phyloP scores from a whole-genome alignment of 306 rosid genomes.

The Sicyos baderoa region DNA sequence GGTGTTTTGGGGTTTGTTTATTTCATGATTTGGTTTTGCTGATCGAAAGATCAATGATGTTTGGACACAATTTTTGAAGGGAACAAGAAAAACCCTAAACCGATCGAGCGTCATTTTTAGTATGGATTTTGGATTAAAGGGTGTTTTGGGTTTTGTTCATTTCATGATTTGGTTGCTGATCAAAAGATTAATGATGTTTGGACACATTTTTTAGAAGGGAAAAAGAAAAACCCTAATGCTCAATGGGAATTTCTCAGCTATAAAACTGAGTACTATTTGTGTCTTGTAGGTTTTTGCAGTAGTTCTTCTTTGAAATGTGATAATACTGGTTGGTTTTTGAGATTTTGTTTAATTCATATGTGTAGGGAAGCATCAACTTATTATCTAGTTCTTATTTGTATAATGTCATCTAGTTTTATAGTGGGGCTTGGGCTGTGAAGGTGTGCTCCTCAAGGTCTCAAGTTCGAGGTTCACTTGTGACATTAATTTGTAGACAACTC shows the following conservation, averaged over 20 bases:
- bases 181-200: not conserved
- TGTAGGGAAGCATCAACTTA: not conserved
- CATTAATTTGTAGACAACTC: no score
- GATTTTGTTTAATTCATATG: not conserved
- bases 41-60: not conserved
- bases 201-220: not conserved
- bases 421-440: no score
- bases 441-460: no score
- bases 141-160: not conserved
- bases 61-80: not conserved
- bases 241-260: not conserved
- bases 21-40: not conserved
- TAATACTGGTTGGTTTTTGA: not conserved
- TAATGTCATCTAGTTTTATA: no score
- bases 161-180: not conserved
- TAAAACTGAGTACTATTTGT: not conserved
- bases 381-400: no score
- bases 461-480: no score
- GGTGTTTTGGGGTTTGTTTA: not conserved
- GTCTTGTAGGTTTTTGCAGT: not conserved
- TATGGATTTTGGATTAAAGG: not conserved
- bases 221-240: no score
- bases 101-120: constrained; percentile 10
- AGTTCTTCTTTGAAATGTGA: not conserved
- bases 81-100: no score